These are phyloP conservation scores for Schizophyllum commune DNA, from an alignment of 1,284 basidiomycete genomes.

Conservation along the genomic window DNA sequence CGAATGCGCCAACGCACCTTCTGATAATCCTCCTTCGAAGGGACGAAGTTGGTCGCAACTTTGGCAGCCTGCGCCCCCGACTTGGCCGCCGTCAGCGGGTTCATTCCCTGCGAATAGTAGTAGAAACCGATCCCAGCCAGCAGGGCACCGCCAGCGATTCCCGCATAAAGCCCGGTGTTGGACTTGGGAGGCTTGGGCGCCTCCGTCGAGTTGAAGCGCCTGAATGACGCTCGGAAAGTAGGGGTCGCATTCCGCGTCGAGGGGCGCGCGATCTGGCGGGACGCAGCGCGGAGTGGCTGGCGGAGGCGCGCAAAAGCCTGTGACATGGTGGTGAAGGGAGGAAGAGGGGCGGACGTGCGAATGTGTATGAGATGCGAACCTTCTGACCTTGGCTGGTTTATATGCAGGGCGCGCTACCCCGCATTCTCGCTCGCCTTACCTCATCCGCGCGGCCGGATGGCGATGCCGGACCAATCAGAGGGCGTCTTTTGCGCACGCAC, in stretches of 20 bases:
- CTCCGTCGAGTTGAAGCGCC: not conserved
- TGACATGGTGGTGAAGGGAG: not conserved
- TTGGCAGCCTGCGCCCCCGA: constrained; percentile 55
- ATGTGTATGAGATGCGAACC: not conserved
- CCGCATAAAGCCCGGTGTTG: constrained; percentile 47
- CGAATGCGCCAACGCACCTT: constrained; percentile 42
- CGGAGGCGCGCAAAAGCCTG: not conserved
- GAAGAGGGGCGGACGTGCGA: not conserved
- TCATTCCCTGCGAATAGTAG: constrained; percentile 36
- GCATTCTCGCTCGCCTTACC: not conserved
- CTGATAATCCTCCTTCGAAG: constrained; percentile 77
- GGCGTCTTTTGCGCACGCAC: not conserved
- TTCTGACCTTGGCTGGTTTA: not conserved
- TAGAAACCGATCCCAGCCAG: constrained; percentile 48
- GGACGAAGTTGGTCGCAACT: constrained; percentile 51
- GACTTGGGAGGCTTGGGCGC: constrained; percentile 33
- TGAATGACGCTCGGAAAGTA: not conserved
- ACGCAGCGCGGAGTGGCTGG: not conserved
- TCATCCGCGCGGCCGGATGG: not conserved
- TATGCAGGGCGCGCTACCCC: not conserved
- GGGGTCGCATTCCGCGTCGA: not conserved
- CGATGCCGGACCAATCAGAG: not conserved
- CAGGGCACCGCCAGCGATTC: constrained; percentile 36
- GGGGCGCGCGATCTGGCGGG: not conserved
- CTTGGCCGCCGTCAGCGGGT: constrained; percentile 46